Base-by-base conservation (phyloP, 2,329 filamentous ascomycete species). In the Akanthomyces uredinophilus region DNA sequence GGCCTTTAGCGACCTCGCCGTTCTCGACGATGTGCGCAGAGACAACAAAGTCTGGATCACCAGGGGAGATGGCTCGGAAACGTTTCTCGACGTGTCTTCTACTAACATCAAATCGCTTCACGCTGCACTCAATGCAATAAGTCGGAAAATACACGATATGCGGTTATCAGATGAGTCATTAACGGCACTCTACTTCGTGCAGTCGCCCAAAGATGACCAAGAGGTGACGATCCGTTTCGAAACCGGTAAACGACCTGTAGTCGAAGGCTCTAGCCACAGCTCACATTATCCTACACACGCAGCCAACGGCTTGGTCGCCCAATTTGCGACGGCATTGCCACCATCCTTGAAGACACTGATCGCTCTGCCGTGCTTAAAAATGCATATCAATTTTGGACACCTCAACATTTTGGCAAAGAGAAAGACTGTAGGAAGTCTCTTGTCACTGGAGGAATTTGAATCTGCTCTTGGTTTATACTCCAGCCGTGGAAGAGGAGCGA, bases 371-470 rank as follows among this genome's bases (percentile, higher is more conserved):
- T 60, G 65, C 1, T 62, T 76, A 37, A 68, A 64, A 22, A 72
- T 77, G 69, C 66, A 70, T 2, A 66, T 76, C 56, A 68, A 66
- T 51, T 75, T 75, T 64, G 75, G 74, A 1, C 67, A 65, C 14
- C 43, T 76, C 1, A 65, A 65, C 8, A 64, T 74, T 32, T 64
- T 61, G 3, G 61, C 65, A 24, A 70, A 68, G 52, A 73, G 70
- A 52, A 73, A 65, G 43, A 65, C 65, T 0, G 55, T 66, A 0
- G 63, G 52, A 24, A 66, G 69, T 27, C 61, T 68, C 13, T 65
- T 73, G 43, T 63, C 68, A 1, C 68, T 67, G 27, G 32, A 65
- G 11, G 62, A 70, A 3, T 72, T 74, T 35, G 49, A 61, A n/a
- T 62, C 65, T 1, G 64, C 72, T 53, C 64, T 73, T 52, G 64